phyloP scores from a whole-genome alignment of 495 filamentous ascomycete genomes.

The Trichoderma parareesei region DNA sequence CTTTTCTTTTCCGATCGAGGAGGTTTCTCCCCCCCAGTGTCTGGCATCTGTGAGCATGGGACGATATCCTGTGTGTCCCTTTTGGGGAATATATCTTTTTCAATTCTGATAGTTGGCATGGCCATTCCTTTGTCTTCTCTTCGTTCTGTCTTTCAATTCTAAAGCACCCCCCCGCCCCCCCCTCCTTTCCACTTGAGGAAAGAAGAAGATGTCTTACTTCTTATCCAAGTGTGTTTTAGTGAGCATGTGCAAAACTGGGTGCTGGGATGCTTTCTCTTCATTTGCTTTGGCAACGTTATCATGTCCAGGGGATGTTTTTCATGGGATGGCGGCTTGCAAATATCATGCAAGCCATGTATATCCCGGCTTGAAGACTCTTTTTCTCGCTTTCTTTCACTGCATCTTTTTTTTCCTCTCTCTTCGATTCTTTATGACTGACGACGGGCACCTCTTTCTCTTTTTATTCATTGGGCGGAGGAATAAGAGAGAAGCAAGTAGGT shows the following conservation, averaged over 20 bases:
- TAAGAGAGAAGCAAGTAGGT: neutral
- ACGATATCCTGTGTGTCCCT: too few species aligned
- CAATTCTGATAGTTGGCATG: too few species aligned
- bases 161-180: too few species aligned
- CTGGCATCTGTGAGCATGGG: too few species aligned
- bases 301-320: neutral
- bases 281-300: too few species aligned
- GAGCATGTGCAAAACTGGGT: neutral
- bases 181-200: too few species aligned
- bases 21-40: too few species aligned
- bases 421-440: slow-evolving; percentile 11
- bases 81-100: too few species aligned
- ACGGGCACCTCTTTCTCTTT: neutral
- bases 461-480: neutral
- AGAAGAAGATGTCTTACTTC: too few species aligned
- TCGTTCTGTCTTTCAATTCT: neutral
- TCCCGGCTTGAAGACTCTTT: slow-evolving; percentile 4
- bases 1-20: too few species aligned
- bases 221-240: neutral
- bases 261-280: neutral
- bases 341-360: neutral
- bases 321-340: neutral
- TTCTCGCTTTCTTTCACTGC: slow-evolving; percentile 10
- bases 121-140: neutral
- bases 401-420: slow-evolving; percentile 17